These are phyloP conservation scores for Aspergillus candidus DNA, from an alignment of 2,329 filamentous ascomycete species.

Conservation along the genomic window DNA sequence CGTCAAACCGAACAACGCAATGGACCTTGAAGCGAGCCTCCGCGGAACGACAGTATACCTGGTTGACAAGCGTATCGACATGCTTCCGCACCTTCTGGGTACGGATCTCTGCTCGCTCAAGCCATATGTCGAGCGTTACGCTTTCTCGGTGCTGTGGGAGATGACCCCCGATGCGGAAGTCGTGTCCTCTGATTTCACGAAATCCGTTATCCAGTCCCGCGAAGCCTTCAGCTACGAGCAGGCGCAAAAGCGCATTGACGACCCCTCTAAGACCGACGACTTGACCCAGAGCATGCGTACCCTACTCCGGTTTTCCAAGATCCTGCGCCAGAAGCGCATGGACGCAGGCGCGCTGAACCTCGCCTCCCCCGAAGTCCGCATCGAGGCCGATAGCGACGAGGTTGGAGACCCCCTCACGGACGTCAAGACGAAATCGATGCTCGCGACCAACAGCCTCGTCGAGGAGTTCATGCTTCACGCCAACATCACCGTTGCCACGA, in stretches of 20 bases:
- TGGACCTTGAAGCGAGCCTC: constrained; percentile 92
- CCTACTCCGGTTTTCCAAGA: constrained; percentile 82
- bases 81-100: constrained; percentile 93
- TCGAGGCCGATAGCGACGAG: constrained; percentile 91
- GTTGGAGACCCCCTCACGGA: constrained; percentile 86
- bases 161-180: constrained; percentile 79
- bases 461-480: constrained; percentile 99
- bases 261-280: constrained; percentile 77
- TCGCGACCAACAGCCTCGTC: constrained; percentile 95
- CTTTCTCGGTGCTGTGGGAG: constrained; percentile 85
- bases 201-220: constrained; percentile 93
- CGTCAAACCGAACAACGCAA: constrained; percentile 91
- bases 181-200: constrained; percentile 80
- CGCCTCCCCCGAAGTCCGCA: constrained; percentile 94
- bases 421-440: constrained; percentile 87
- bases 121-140: constrained; percentile 91
- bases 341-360: constrained; percentile 91
- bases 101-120: constrained; percentile 96
- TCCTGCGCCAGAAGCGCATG: constrained; percentile 90
- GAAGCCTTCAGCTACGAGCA: constrained; percentile 98
- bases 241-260: constrained; percentile 89
- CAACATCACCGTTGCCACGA: constrained; percentile 87
- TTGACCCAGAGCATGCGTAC: constrained; percentile 84
- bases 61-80: constrained; percentile 98
- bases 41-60: constrained; percentile 95